Conservation (phyloP, 2,329 filamentous ascomycete genomes). For the Amylocarpus encephaloides region DNA sequence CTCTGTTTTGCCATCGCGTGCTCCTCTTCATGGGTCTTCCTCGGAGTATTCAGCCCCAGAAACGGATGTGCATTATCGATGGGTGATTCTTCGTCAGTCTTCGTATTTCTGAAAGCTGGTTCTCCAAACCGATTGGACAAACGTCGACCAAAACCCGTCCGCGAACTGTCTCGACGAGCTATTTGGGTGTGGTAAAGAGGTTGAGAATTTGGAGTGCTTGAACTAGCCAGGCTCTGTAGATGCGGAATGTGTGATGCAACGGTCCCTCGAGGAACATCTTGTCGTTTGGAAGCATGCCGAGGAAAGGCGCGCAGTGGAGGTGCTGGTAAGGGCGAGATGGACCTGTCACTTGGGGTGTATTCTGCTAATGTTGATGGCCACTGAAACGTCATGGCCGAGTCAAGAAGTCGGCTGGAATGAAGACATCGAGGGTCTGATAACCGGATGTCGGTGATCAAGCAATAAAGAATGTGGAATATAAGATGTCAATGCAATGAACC, state of each 20-base stretch:
- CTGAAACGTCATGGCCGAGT: conserved; percentile 21
- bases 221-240: conserved; percentile 28
- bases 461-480: conserved; percentile 8
- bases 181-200: conserved; percentile 26
- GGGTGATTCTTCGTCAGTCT: conserved; percentile 23
- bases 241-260: conserved; percentile 32
- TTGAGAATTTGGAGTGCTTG: conserved; percentile 9
- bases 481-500: conserved; percentile 1
- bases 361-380: conserved; percentile 11
- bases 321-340: conserved; percentile 4
- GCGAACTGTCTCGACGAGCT: conserved; percentile 20
- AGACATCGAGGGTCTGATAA: conserved; percentile 5
- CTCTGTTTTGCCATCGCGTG: conserved; percentile 16
- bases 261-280: conserved; percentile 30
- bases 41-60: conserved; percentile 20
- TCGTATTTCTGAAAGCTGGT: conserved; percentile 23
- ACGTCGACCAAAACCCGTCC: conserved; percentile 31
- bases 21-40: conserved; percentile 24
- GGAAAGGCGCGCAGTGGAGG: conserved; percentile 4
- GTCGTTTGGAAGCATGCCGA: neutral
- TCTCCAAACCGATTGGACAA: conserved; percentile 18
- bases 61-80: conserved; percentile 29
- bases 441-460: neutral
- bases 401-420: neutral
- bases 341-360: conserved; percentile 5